phyloP scores from a whole-genome alignment of 306 rosid species.

The Cucumis cinereus region DNA sequence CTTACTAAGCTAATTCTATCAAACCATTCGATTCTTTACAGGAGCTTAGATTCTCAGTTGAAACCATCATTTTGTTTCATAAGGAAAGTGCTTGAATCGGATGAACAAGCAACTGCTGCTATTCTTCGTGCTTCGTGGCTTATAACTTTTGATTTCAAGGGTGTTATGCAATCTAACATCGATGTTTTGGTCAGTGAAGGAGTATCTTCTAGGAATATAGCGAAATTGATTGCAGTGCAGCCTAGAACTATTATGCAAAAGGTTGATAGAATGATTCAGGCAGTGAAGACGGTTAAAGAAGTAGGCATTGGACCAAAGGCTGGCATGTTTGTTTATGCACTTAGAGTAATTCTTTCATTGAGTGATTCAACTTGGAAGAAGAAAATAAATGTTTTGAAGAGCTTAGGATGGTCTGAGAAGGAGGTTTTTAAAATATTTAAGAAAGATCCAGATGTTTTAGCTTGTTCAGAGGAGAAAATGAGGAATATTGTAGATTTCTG shows the following conservation, averaged over 20 bases:
- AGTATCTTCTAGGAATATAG: neutral
- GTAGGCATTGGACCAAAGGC: conserved; percentile 1
- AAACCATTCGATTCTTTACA: neutral
- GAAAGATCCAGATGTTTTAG: neutral
- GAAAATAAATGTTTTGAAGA: conserved; percentile 10
- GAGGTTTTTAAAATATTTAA: neutral
- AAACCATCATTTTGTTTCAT: conserved; percentile 4
- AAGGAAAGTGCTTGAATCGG: neutral
- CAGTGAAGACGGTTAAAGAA: neutral
- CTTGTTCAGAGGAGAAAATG: conserved; percentile 13
- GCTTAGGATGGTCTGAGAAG: conserved; percentile 16
- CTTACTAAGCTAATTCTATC: neutral
- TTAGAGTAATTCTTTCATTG: neutral
- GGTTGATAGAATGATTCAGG: neutral
- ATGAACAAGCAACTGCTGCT: neutral
- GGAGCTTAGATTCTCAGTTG: conserved; percentile 9
- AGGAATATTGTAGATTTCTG: conserved; percentile 1
- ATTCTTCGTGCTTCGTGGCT: conserved; percentile 5
- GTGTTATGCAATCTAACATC: neutral
- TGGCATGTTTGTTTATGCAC: neutral
- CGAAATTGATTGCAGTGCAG: neutral
- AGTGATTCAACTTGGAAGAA: conserved; percentile 9
- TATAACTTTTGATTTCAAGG: neutral
- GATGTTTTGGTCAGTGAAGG: conserved; percentile 8
- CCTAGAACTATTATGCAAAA: neutral